These are phyloP conservation scores for Erythrophleum fordii DNA, from an alignment of 306 rosid genomes.

Conservation along the genomic window DNA sequence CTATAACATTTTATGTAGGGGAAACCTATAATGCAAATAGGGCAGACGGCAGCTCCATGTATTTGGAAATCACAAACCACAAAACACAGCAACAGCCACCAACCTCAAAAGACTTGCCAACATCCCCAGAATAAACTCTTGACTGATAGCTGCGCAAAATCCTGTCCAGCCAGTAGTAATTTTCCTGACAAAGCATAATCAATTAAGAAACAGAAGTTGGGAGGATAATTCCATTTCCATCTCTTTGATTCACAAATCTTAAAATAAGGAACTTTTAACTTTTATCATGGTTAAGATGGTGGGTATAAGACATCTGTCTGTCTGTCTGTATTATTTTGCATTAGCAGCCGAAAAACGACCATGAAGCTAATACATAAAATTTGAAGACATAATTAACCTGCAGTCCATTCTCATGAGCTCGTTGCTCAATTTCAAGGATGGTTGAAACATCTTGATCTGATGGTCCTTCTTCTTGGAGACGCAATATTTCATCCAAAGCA, in stretches of 20 bases:
- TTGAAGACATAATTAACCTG: slow-evolving; percentile 64
- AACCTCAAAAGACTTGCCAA: slow-evolving; percentile 84
- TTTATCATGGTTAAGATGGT: not conserved
- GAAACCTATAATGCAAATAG: slow-evolving; percentile 34
- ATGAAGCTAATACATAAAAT: slow-evolving; percentile 29
- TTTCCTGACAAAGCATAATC: slow-evolving; percentile 70
- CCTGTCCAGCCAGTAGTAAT: slow-evolving; percentile 93
- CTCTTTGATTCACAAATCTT: slow-evolving; percentile 36
- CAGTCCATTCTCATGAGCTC: slow-evolving; percentile 96
- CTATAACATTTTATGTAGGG: not conserved
- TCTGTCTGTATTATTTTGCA: slow-evolving; percentile 11
- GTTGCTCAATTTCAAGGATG: slow-evolving; percentile 91
- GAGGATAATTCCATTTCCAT: slow-evolving; percentile 27
- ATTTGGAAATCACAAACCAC: slow-evolving; percentile 35
- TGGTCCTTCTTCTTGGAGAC: slow-evolving; percentile 96
- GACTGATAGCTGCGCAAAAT: slow-evolving; percentile 94
- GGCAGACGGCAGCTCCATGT: slow-evolving; percentile 5
- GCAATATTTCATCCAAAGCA: slow-evolving; percentile 85
- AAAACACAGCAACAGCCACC: slow-evolving; percentile 39
- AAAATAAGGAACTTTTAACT: slow-evolving; percentile 11
- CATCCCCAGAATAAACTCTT: slow-evolving; percentile 81
- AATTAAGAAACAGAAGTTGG: slow-evolving; percentile 42
- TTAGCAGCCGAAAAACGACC: slow-evolving; percentile 25
- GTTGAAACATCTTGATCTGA: slow-evolving; percentile 79
- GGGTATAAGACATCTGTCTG: slow-evolving; percentile 21